A percentile compares a stretch with the other conserved stretches of the same genome.
phyloP scores from a whole-genome alignment of 768 basidiomycete genomes.

The Rhodotorula graminis region DNA sequence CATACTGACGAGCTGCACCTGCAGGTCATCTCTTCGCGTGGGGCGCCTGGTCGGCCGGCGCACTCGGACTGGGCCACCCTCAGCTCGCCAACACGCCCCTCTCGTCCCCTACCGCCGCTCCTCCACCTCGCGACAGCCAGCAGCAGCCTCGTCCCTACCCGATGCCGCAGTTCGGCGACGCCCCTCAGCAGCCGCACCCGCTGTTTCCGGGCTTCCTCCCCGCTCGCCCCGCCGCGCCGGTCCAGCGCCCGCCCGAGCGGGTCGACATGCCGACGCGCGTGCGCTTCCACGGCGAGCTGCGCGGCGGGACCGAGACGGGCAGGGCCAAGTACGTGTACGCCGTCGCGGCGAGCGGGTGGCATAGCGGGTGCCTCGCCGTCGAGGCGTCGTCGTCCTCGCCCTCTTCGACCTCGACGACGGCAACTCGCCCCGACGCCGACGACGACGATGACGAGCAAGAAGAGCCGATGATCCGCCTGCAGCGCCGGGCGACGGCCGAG shows the following conservation, averaged over 20 bases:
- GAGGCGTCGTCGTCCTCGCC: slow-evolving; percentile 49
- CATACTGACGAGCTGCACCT: background rate
- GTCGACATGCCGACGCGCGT: slow-evolving; percentile 66
- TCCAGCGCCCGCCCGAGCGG: slow-evolving; percentile 48
- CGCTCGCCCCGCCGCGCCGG: slow-evolving; percentile 30
- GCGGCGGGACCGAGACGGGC: slow-evolving; percentile 49
- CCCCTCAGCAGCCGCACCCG: slow-evolving; percentile 29
- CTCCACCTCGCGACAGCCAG: slow-evolving; percentile 48
- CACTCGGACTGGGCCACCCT: slow-evolving; percentile 80
- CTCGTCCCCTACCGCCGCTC: slow-evolving; percentile 54
- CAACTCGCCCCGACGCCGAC: too few relatives aligned
- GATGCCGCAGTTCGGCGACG: background rate
- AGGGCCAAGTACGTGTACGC: slow-evolving; percentile 68
- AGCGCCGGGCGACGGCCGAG: background rate
- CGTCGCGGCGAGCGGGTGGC: slow-evolving; percentile 82
- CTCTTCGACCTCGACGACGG: too few relatives aligned
- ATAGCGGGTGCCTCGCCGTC: slow-evolving; percentile 80
- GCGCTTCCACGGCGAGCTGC: slow-evolving; percentile 55
- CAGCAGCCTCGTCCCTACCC: slow-evolving; percentile 47
- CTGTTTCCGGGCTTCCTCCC: slow-evolving; percentile 42
- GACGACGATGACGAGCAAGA: background rate
- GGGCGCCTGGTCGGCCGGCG: slow-evolving; percentile 58
- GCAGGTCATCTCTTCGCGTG: slow-evolving; percentile 21
- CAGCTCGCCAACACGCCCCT: slow-evolving; percentile 38
- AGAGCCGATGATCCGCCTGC: slow-evolving; percentile 10